Base-by-base conservation (phyloP, 2,329 filamentous ascomycete genomes). In the Exophiala aquamarina region DNA sequence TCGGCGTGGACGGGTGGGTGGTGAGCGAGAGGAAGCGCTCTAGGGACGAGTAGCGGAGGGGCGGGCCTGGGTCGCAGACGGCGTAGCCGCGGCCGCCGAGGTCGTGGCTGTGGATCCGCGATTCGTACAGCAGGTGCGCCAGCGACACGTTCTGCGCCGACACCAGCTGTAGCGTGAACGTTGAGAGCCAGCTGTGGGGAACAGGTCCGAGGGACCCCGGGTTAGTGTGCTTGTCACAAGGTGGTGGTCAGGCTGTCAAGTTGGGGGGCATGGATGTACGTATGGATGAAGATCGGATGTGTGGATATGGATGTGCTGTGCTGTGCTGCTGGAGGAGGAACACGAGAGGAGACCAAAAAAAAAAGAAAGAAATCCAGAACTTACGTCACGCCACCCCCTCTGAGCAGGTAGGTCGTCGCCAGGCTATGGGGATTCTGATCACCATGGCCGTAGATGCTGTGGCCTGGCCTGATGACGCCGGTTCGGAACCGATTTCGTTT, bases 71-170 rank as follows among this genome's bases (percentile, higher is more conserved):
- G 39, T 81, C 78, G 2, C 74, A 77, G 17, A 82, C 68, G 31
- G 70, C 59, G 57, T 76, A 80, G 11, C 76, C 68, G 28, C 73
- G 67, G 20, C 75, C 77, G 34, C 66, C 65, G 13, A 63, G 62
- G 34, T 68, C 53, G 14, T 65, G 62, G 18, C 68, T 63, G 21
- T 76, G 54, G 1, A 82, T 68, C 4, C 73, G 73, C 14, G 71
- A 69, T 60, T 81, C 77, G 60, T 77, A 76, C 18, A 72, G 65
- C 3, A 81, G 65, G 54, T 82, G 77, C 3, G 72, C 76, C 14
- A 79, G 63, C 8, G 77, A 75, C 49, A 78, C 73, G 60, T 82
- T 80, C 44, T 72, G 70, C 3, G 67, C 69, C 50, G 73, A 67
- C 37, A 77, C 72, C 56, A 74, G 77, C 60, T 72, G 74, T 57